Evolutionary conservation across 805 yeast species (phyloP).

Genomic region (Teunomyces tritomae): DNA sequence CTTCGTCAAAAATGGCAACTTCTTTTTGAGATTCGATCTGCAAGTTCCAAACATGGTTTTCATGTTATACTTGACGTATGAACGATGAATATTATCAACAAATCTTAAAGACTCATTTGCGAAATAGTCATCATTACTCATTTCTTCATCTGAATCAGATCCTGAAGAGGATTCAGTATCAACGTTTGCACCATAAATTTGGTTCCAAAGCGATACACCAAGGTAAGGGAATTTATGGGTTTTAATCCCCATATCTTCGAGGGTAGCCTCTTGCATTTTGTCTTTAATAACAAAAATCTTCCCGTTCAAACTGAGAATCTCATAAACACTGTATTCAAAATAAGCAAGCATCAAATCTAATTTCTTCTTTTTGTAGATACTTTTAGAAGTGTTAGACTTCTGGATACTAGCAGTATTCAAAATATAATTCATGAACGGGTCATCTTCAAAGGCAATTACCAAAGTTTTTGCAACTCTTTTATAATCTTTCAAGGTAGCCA

Average conservation of each 20-base stretch:
- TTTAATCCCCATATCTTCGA: conserved; percentile 23
- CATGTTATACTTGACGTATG: conserved; percentile 35
- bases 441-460: conserved; percentile 52
- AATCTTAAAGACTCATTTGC: conserved; percentile 19
- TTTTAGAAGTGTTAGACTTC: conserved; percentile 28
- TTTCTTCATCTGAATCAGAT: conserved; percentile 18
- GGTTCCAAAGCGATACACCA: conserved; percentile 52
- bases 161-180: conserved; percentile 11
- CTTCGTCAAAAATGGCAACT: conserved; percentile 43
- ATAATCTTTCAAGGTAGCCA: conserved; percentile 42
- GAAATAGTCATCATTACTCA: conserved; percentile 20
- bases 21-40: conserved; percentile 50
- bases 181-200: conserved; percentile 12
- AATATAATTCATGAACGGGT: conserved; percentile 50
- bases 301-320: conserved; percentile 49
- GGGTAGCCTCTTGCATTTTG: conserved; percentile 38
- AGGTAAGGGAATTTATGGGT: conserved; percentile 41
- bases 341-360: conserved; percentile 46
- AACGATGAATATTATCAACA: conserved; percentile 26
- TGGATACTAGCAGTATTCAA: conserved; percentile 33
- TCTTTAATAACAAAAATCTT: conserved; percentile 51
- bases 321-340: conserved; percentile 53
- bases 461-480: conserved; percentile 55
- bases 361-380: conserved; percentile 29
- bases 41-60: conserved; percentile 42